Evolutionary conservation across 768 basidiomycete genomes (phyloP), one percentile per base, ranked within the genome.

Genomic region (Coprinopsis cinerea): DNA sequence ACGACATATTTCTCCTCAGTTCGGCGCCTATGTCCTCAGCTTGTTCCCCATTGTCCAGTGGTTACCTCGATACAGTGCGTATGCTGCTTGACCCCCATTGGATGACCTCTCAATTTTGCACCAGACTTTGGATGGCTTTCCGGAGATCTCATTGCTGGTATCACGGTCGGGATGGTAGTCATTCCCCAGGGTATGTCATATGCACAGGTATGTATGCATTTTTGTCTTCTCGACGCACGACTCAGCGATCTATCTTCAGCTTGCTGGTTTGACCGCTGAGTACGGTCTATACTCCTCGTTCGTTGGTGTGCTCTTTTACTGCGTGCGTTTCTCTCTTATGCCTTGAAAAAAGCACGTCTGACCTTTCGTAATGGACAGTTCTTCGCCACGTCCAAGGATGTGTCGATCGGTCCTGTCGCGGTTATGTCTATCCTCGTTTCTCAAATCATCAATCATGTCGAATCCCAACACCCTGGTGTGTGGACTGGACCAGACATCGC

Each of bases 331-430:
- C 32, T 13, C 30, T 28, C 13, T 30, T 22, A 17, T 32, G 14
- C 18, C 13, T 5, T 4, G 6, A 11, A 27, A 15, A 18, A 23
- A 24, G 20, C 27, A 36, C 37, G 30, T 44, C 48, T 47, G 10
- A 48, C 24, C 34, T 18, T 10, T 18, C 17, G 10, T 39, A 39
- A 39, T 18, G 17, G 27, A 6, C 55, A 91, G 86, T 79, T 96
- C 69, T 97, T 98, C 61, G 95, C 93, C 20, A 98, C 96, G 0
- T 91, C 91, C 24, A 97, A 97, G 67, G 96, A 99, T 73, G 90
- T 99, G 35, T 94, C 92, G n/a, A 98, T 99, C 57, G 96, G 96
- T 44, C 96, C 96, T 1, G 95, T 98, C 57, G 95, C 96, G 6
- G 95, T 99, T 63, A 96, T 99, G 93, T 94, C 92, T 1, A 77